phyloP scores from a whole-genome alignment of 1,284 basidiomycete genomes.

The Thelephora terrestris region DNA sequence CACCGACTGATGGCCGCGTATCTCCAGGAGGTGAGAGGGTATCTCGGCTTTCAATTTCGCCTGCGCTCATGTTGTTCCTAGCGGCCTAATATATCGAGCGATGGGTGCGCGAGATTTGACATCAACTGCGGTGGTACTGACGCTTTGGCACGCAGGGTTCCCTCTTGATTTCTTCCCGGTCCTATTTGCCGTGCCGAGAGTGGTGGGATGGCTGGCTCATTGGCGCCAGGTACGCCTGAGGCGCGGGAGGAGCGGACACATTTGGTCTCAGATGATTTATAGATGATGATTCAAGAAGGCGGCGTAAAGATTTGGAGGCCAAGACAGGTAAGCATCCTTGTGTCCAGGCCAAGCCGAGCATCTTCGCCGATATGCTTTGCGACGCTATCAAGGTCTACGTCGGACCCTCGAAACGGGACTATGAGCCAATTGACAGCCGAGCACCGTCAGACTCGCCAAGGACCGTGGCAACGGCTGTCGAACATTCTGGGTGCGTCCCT shows the following conservation, averaged over 20 bases:
- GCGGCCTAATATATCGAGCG: constrained; percentile 77
- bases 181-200: constrained; percentile 79
- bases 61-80: constrained; percentile 21
- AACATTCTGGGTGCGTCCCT: constrained; percentile 63
- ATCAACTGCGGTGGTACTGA: background rate
- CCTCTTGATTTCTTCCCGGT: constrained; percentile 88
- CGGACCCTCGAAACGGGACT: constrained; percentile 62
- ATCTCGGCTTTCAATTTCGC: background rate
- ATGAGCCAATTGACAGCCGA: constrained; percentile 55
- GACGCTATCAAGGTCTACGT: constrained; percentile 51
- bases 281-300: constrained; percentile 83
- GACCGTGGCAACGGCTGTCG: constrained; percentile 54
- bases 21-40: constrained; percentile 34
- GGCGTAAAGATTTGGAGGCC: constrained; percentile 90
- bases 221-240: constrained; percentile 56
- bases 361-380: background rate
- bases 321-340: constrained; percentile 45
- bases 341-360: background rate
- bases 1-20: constrained; percentile 8
- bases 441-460: constrained; percentile 38
- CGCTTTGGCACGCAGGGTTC: constrained; percentile 43
- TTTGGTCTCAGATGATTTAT: constrained; percentile 8
- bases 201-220: constrained; percentile 84
- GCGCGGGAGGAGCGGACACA: background rate
- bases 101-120: constrained; percentile 49